phyloP scores from a whole-genome alignment of 176 grass and related monocot species.

The Phragmites australis region DNA sequence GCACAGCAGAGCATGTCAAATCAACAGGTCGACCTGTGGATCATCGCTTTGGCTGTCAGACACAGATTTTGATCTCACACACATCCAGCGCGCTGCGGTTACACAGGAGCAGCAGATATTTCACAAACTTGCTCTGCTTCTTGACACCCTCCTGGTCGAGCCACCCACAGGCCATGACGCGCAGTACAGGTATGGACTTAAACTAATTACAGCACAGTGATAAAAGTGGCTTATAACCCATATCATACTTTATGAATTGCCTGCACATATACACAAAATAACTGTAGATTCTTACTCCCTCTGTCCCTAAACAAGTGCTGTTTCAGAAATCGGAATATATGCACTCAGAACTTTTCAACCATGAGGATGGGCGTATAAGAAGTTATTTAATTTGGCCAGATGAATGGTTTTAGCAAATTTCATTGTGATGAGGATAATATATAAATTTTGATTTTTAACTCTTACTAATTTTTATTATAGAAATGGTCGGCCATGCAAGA shows the following conservation, averaged over 20 bases:
- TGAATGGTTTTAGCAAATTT: too few relatives aligned
- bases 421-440: too few relatives aligned
- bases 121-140: conserved; percentile 12
- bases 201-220: neutral
- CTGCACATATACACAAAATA: neutral
- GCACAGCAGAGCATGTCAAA: neutral
- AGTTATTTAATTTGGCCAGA: too few relatives aligned
- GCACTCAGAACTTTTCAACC: too few relatives aligned
- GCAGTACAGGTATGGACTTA: too few relatives aligned
- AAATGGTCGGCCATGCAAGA: too few relatives aligned
- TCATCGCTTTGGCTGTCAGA: neutral
- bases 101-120: conserved; percentile 12
- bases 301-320: neutral
- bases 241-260: neutral
- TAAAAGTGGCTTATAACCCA: neutral
- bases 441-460: too few relatives aligned
- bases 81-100: neutral
- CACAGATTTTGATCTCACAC: neutral
- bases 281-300: neutral
- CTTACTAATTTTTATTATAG: too few relatives aligned
- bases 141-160: conserved; percentile 6
- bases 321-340: too few relatives aligned
- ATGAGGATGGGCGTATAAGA: too few relatives aligned
- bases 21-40: neutral
- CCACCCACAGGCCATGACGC: too few relatives aligned